phyloP scores from a whole-genome alignment of 768 basidiomycete species.

The Amanita phalloides region DNA sequence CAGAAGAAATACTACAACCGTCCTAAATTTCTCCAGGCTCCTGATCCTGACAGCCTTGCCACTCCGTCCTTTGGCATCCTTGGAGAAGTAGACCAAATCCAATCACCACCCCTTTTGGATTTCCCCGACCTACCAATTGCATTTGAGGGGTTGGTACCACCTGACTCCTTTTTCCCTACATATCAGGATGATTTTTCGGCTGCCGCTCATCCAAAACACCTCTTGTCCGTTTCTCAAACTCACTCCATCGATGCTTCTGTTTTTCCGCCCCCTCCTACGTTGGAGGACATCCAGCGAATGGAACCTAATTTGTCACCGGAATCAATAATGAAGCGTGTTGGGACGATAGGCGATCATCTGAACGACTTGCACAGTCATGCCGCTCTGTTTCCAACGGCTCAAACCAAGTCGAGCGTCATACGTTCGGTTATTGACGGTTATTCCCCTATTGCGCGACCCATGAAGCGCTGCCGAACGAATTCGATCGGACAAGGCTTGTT shows the following conservation, averaged over 20 bases:
- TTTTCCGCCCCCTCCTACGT: slow-evolving; percentile 2
- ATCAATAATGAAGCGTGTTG: slow-evolving; percentile 5
- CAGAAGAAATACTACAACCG: slow-evolving; percentile 8
- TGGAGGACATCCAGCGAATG: slow-evolving; percentile 6
- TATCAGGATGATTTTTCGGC: background rate
- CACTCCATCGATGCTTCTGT: background rate
- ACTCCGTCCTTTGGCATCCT: slow-evolving; percentile 22
- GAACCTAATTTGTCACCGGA: slow-evolving; percentile 5
- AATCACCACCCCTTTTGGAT: background rate
- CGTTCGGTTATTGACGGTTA: background rate
- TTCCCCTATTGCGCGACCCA: slow-evolving; percentile 4
- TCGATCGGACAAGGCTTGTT: background rate
- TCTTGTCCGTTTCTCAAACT: background rate
- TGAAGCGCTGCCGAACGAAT: slow-evolving; percentile 2
- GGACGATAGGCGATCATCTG: slow-evolving; percentile 1
- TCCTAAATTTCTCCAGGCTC: slow-evolving; percentile 7
- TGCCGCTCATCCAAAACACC: background rate
- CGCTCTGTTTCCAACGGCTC: background rate
- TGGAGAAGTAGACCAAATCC: background rate
- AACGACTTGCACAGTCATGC: background rate
- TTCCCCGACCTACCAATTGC: background rate
- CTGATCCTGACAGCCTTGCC: slow-evolving; percentile 5
- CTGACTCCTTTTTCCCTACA: background rate
- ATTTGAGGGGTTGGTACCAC: background rate
- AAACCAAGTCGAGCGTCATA: background rate